phyloP scores from a whole-genome alignment of 2,329 filamentous ascomycete genomes.

The Coniochaeta pulveracea region DNA sequence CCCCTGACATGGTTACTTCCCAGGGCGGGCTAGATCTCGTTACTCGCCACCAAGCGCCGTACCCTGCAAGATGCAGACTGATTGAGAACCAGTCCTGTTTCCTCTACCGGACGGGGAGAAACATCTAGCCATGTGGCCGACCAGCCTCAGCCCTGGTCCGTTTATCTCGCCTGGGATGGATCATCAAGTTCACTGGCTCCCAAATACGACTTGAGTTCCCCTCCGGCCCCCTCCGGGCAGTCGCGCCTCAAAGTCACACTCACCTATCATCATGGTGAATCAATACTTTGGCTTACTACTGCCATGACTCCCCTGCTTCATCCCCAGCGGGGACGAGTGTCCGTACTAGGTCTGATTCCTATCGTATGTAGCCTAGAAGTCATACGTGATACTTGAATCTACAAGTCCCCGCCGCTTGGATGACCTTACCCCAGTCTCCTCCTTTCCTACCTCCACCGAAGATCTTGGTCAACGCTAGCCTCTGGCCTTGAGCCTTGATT shows the following conservation, averaged over 20 bases:
- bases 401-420: background rate
- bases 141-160: too few species aligned
- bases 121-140: background rate
- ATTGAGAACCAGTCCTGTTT: constrained; percentile 1
- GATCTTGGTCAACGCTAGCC: background rate
- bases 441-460: background rate
- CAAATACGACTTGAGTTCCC: constrained; percentile 4
- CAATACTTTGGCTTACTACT: background rate
- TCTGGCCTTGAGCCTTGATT: constrained; percentile 3
- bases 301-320: background rate
- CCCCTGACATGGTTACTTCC: too few species aligned
- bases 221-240: too few species aligned
- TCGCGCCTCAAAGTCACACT: background rate
- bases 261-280: background rate
- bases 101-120: background rate
- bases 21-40: too few species aligned
- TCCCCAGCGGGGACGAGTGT: too few species aligned
- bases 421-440: background rate
- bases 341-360: background rate
- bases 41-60: too few species aligned
- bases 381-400: constrained; percentile 1
- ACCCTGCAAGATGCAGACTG: background rate
- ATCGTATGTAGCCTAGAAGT: background rate
- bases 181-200: constrained; percentile 1
- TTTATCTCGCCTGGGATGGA: constrained; percentile 1